These are phyloP conservation scores for Hypericum perforatum DNA, from an alignment of 345 rosid species.

Conservation along the genomic window DNA sequence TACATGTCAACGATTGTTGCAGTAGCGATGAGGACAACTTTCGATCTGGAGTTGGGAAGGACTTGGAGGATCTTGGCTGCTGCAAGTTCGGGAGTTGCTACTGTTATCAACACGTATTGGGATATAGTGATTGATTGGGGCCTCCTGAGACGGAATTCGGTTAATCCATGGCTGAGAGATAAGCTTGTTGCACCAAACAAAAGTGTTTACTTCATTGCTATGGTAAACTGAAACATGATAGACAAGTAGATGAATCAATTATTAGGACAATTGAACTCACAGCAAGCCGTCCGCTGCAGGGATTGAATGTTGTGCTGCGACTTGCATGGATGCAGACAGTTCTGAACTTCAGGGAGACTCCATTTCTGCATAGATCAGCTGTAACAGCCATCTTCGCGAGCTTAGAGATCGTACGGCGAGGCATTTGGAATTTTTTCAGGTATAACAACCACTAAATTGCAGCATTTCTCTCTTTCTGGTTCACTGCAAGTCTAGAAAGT, in stretches of 20 bases:
- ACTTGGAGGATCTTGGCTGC: constrained; percentile 41
- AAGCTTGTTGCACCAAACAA: constrained; percentile 45
- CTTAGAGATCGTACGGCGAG: constrained; percentile 74
- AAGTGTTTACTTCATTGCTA: constrained; percentile 55
- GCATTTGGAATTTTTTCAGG: constrained; percentile 92
- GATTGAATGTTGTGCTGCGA: constrained; percentile 51
- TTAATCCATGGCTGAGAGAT: constrained; percentile 76
- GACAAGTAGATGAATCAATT: background rate
- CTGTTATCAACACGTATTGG: constrained; percentile 48
- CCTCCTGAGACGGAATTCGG: constrained; percentile 44
- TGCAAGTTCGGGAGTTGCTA: constrained; percentile 42
- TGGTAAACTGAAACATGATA: constrained; percentile 32
- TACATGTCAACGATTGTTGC: constrained; percentile 55
- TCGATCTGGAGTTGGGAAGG: constrained; percentile 20
- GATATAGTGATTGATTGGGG: constrained; percentile 77
- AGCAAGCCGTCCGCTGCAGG: constrained; percentile 29
- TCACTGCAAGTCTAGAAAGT: no score
- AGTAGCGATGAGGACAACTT: constrained; percentile 35
- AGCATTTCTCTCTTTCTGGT: no score
- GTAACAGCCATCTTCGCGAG: constrained; percentile 42
- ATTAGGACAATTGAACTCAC: background rate
- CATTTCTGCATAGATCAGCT: constrained; percentile 41
- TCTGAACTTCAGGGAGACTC: constrained; percentile 38
- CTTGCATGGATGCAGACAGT: constrained; percentile 76
- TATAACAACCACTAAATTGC: constrained; percentile 3